Percentiles rank a stretch among this genome's conserved stretches.
Evolutionary conservation across 176 grass and related monocot species (phyloP).

Genomic region (Rhynchospora breviuscula): DNA sequence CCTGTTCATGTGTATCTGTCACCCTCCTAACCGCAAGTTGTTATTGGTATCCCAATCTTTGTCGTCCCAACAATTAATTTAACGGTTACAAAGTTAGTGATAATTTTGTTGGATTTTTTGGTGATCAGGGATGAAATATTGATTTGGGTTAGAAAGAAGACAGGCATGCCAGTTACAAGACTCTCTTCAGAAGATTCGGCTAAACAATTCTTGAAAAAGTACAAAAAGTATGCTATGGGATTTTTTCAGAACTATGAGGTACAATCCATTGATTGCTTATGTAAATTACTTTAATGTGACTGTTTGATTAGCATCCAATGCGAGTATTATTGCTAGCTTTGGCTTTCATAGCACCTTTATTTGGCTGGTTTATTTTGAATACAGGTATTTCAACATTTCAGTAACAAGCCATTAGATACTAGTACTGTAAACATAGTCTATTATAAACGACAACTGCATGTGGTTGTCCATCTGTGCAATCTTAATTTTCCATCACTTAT

Average conservation of each 20-base stretch:
- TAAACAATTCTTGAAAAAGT: conserved; percentile 53
- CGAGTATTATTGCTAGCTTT: background rate
- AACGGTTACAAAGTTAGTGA: conserved; percentile 33
- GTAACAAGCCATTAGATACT: background rate
- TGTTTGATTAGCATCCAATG: background rate
- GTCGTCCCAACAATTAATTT: background rate
- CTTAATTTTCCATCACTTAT: background rate
- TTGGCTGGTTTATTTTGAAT: background rate
- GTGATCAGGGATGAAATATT: conserved; percentile 78
- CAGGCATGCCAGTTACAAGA: conserved; percentile 53
- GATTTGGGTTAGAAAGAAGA: conserved; percentile 97
- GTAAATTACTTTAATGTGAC: background rate
- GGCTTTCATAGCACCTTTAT: background rate
- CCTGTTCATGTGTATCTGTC: background rate
- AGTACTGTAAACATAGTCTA: background rate
- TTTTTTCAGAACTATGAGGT: conserved; percentile 80
- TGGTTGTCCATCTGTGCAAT: background rate
- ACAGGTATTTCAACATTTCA: background rate
- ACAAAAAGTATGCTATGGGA: conserved; percentile 52
- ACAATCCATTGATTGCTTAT: background rate
- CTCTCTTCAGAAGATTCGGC: conserved; percentile 60
- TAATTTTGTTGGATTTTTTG: conserved; percentile 50
- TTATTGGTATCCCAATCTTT: background rate
- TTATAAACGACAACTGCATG: background rate
- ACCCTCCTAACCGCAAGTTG: background rate